Evolutionary conservation across 306 rosid species (phyloP).

Genomic region (Purshia tridentata): DNA sequence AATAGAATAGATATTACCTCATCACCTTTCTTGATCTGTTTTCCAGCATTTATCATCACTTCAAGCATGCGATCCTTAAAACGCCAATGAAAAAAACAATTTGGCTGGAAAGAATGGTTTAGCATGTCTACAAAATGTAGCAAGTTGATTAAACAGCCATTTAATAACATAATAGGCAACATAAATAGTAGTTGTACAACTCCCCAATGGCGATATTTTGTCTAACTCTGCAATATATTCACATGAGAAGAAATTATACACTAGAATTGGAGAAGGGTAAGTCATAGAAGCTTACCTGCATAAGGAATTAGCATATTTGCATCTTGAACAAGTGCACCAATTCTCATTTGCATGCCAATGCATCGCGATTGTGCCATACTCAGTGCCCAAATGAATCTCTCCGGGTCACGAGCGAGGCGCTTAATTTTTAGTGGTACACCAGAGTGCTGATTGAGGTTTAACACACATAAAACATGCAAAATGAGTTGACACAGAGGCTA

Average conservation of each 20-base stretch:
- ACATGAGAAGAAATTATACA: not conserved
- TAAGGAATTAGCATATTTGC: constrained; percentile 86
- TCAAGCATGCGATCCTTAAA: constrained; percentile 95
- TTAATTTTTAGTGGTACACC: constrained; percentile 80
- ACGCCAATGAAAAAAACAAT: constrained; percentile 97
- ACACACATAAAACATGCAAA: constrained; percentile 5
- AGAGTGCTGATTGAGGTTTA: constrained; percentile 56
- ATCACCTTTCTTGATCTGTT: constrained; percentile 75
- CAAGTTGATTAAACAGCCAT: constrained; percentile 20
- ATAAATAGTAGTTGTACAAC: not conserved
- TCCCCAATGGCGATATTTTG: not conserved
- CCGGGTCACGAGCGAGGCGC: constrained; percentile 80
- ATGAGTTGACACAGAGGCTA: constrained; percentile 1
- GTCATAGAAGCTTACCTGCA: constrained; percentile 58
- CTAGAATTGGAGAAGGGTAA: constrained; percentile 14
- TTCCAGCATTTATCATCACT: constrained; percentile 97
- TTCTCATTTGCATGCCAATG: constrained; percentile 70
- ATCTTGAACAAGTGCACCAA: constrained; percentile 77
- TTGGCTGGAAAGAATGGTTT: constrained; percentile 93
- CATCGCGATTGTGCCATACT: constrained; percentile 89
- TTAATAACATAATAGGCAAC: constrained; percentile 6
- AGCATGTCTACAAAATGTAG: constrained; percentile 72
- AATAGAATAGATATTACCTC: constrained; percentile 55
- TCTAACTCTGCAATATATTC: not conserved
- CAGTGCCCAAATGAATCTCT: constrained; percentile 87